Evolutionary conservation across 169 alveolate species (phyloP).

Genomic region (Plasmodium gaboni): DNA sequence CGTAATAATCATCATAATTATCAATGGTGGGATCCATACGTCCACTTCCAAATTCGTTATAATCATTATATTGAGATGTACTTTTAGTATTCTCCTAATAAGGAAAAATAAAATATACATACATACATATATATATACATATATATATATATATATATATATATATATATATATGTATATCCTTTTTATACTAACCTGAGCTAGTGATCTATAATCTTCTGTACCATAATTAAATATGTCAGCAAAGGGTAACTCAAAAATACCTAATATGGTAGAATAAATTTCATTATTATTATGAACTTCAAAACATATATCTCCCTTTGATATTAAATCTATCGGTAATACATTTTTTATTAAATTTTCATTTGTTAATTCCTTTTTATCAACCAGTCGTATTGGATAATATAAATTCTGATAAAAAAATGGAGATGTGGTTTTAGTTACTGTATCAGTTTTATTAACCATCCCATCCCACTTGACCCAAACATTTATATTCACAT

Average conservation of each 20-base stretch:
- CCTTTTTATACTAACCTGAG: slow-evolving; percentile 26
- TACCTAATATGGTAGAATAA: slow-evolving; percentile 86
- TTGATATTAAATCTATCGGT: slow-evolving; percentile 89
- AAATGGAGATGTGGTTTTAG: slow-evolving; percentile 86
- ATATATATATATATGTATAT: slow-evolving; percentile 9
- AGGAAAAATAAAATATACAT: slow-evolving; percentile 1
- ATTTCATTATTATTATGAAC: slow-evolving; percentile 89
- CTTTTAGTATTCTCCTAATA: slow-evolving; percentile 71
- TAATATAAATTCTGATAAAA: slow-evolving; percentile 89
- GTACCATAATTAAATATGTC: slow-evolving; percentile 83
- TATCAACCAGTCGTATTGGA: slow-evolving; percentile 89
- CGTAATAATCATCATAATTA: slow-evolving; percentile 56
- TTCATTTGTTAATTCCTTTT: slow-evolving; percentile 84
- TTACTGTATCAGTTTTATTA: slow-evolving; percentile 78
- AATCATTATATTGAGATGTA: slow-evolving; percentile 41
- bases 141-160: slow-evolving; percentile 10
- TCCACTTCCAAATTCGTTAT: slow-evolving; percentile 13
- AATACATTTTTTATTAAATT: slow-evolving; percentile 84
- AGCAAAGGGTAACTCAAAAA: slow-evolving; percentile 85
- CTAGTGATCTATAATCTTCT: slow-evolving; percentile 68
- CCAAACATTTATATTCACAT: slow-evolving; percentile 89
- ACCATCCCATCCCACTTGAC: slow-evolving; percentile 92
- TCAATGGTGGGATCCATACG: slow-evolving; percentile 10
- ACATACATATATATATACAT: neutral
- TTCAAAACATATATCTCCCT: slow-evolving; percentile 89